Evolutionary conservation across 352 stramenopile species (phyloP), one percentile per base, ranked within the genome.

Genomic region (Phytophthora pluvialis): DNA sequence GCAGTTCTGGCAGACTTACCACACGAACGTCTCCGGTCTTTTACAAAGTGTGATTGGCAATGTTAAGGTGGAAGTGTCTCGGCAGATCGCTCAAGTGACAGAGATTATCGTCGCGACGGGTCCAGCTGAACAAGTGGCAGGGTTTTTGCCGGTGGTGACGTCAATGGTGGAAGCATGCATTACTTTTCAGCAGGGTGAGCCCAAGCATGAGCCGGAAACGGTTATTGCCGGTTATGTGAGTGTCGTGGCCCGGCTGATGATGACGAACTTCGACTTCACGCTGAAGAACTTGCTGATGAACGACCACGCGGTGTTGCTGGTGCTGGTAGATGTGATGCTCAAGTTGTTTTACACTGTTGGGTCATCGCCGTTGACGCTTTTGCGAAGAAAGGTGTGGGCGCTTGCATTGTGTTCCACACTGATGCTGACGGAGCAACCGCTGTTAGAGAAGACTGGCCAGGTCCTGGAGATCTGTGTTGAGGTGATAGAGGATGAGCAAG

Each of bases 1-100:
- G 1, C 77, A 72, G 28, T 95, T 96, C 59, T 95, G 86, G 87
- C 68, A 89, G 26, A 64, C 44, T 13, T 91, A 96, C 56, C 77
- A 89, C 48, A 25, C 38, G 0, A 73, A 60, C 15, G 66, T 94
- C 0, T 73, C 47, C 0, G 29, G 46, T 8, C 59, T 94, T 31
- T 64, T 94, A 12, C 56, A 54, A 16, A 70, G 69, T 38, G 53
- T 94, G 5, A 46, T 94, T 7, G 86, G 86, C 5, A 86, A 78
- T 38, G 83, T 94, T 8, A 91, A 91, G 35, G 73, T 81, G 15
- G 86, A 95, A 39, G 84, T 78, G 3, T 83, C 74, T 11, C 57
- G 88, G 28, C 82, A 91, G 44, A 60, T 91, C 25, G 83, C 80
- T 13, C 60, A 75, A 32, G 70, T 72, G 8, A 45, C 75, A 1